A percentile compares a stretch with the other conserved stretches of the same genome.
These are phyloP conservation scores for Huntiella bhutanensis DNA, from an alignment of 2,329 filamentous ascomycete genomes.

Conservation along the genomic window DNA sequence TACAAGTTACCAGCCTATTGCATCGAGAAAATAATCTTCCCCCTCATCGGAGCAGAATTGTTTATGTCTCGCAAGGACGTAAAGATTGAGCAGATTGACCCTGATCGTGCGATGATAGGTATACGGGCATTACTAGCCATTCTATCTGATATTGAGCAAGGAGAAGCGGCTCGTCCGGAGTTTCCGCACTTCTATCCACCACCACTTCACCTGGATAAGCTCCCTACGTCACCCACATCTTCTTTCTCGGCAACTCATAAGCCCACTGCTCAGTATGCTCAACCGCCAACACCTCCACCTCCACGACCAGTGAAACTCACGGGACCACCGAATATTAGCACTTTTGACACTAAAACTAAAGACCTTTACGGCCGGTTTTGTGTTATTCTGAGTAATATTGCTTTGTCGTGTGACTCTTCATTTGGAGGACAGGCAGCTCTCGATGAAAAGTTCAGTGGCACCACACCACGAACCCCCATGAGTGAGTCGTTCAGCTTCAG, in stretches of 20 bases:
- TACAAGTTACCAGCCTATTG: constrained; percentile 88
- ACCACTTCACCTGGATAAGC: constrained; percentile 22
- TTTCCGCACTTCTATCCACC: constrained; percentile 49
- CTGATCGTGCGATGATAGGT: constrained; percentile 91
- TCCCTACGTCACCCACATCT: constrained; percentile 30
- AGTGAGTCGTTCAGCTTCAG: constrained; percentile 87
- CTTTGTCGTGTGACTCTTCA: constrained; percentile 86
- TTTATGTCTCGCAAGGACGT: constrained; percentile 59
- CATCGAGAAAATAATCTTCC: constrained; percentile 84
- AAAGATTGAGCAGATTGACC: constrained; percentile 81
- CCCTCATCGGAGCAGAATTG: constrained; percentile 80
- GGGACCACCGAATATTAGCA: constrained; percentile 28
- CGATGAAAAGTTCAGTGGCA: constrained; percentile 82
- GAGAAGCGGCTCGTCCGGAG: constrained; percentile 55
- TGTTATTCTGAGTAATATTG: constrained; percentile 87
- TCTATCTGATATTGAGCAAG: constrained; percentile 80
- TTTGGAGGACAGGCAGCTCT: constrained; percentile 91
- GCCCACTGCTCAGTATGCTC: constrained; percentile 12
- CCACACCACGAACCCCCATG: constrained; percentile 79
- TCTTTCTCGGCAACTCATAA: constrained; percentile 14
- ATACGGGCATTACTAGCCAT: constrained; percentile 87
- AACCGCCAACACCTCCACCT: constrained; percentile 16
- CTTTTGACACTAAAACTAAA: constrained; percentile 55
- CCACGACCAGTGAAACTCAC: constrained; percentile 34
- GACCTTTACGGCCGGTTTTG: constrained; percentile 85